These are phyloP conservation scores for Fereydounia khargensis DNA, from an alignment of 1,284 basidiomycete genomes.

Conservation along the genomic window DNA sequence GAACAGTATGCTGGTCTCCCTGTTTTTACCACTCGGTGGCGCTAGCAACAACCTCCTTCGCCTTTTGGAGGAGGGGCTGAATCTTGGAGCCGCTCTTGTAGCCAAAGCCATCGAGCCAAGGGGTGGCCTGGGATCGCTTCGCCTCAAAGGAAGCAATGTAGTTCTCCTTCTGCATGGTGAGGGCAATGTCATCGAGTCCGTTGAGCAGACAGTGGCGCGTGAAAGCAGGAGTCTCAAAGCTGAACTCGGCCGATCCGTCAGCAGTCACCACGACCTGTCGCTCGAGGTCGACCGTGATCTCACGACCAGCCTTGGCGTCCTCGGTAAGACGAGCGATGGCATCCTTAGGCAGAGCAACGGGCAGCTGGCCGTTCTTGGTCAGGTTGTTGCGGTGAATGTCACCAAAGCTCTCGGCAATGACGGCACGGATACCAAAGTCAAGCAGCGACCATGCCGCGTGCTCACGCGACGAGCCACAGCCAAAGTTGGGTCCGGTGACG, in stretches of 20 bases:
- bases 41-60: conserved; percentile 21
- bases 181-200: conserved; percentile 51
- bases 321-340: conserved; percentile 37
- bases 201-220: conserved; percentile 51
- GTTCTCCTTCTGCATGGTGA: conserved; percentile 48
- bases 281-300: conserved; percentile 49
- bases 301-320: conserved; percentile 47
- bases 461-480: conserved; percentile 52
- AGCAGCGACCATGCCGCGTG: conserved; percentile 54
- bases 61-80: conserved; percentile 15
- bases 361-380: conserved; percentile 52
- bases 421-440: conserved; percentile 53
- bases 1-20: no score
- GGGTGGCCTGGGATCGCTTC: conserved; percentile 32
- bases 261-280: conserved; percentile 40
- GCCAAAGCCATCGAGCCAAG: conserved; percentile 51
- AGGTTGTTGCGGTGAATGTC: conserved; percentile 55
- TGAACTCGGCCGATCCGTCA: conserved; percentile 35
- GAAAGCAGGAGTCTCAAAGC: conserved; percentile 43
- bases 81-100: conserved; percentile 26
- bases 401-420: conserved; percentile 48
- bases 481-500: conserved; percentile 51
- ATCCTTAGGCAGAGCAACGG: conserved; percentile 34
- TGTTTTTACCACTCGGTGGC: conserved; percentile 49
- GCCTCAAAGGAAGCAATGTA: conserved; percentile 39